Evolutionary conservation across 331 rosid genomes (phyloP), one percentile per base, ranked within the genome.

Genomic region (Quercus tomentella): DNA sequence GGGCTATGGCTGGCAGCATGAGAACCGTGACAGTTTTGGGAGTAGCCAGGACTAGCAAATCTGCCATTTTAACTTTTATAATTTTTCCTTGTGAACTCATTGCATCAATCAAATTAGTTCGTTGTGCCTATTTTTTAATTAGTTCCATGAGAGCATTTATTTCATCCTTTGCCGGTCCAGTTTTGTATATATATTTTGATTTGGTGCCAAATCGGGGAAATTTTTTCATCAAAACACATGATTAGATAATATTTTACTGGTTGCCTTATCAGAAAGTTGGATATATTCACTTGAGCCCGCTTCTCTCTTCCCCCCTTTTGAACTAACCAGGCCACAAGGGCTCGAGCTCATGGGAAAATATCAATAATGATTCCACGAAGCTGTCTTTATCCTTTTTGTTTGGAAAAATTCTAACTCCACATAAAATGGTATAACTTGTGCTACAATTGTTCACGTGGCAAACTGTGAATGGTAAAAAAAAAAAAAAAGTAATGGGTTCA

Each of bases 1-100:
- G 77, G 88, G 92, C 73, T 87, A 78, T 76, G 91, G 85, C 45
- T 87, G 93, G 97, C 98, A 86, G 83, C 90, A 87, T 67, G 97
- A 90, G 78, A 82, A 60, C 80, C 88, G 86, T 22, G 97, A 91
- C 74, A 78, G 76, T 78, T 92, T 66, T 82, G 92, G 89, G 56
- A 82, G 82, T 77, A 83, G 87, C 70, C 92, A 84, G 74, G 89
- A 87, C 74, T 76, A 83, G 81, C 60, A 15, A 78, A 68, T 80
- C 56, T 82, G 54, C 52, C 66, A 15, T 58, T 77, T 56, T 6
- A 49, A 72, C 51, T 66, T 76, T 15, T 66, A 21, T 12, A 58
- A 79, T 41, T 21, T 77, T 28, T 31, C 66, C 54, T 58, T 77
- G 33, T 56, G 74, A 57, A 67, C 49, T 78, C 60, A 75, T 41